Percentiles rank a stretch among this genome's conserved stretches.
Conservation (phyloP, 129 eudicot genomes). For the Escallonia rubra region DNA sequence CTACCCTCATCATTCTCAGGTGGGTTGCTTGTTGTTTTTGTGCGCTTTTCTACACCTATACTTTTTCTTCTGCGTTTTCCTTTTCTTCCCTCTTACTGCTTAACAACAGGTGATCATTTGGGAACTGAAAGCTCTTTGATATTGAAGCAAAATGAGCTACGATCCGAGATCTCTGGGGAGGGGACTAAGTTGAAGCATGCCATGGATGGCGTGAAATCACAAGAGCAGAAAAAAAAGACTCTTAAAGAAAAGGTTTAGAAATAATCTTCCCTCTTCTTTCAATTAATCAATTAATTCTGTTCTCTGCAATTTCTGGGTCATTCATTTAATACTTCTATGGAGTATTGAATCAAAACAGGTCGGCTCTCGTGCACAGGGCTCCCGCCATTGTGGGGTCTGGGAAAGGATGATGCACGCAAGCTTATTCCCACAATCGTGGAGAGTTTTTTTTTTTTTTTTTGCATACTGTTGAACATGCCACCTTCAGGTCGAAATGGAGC, state of each 20-base stretch:
- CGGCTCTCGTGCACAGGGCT: too few species aligned
- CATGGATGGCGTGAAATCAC: constrained; percentile 21
- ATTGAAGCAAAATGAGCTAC: constrained; percentile 22
- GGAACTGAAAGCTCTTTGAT: constrained; percentile 27
- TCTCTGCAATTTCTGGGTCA: not conserved
- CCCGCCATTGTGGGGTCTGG: too few species aligned
- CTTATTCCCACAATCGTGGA: too few species aligned
- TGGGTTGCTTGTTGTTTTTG: constrained; percentile 7
- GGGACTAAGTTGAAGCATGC: constrained; percentile 15
- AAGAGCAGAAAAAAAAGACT: constrained; percentile 39
- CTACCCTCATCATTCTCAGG: constrained; percentile 28
- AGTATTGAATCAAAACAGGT: too few species aligned
- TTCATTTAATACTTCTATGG: too few species aligned
- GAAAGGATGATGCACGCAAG: too few species aligned
- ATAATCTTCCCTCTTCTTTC: not conserved
- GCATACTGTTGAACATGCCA: too few species aligned
- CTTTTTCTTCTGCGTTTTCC: not conserved
- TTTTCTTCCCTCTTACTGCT: not conserved
- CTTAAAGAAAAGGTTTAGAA: constrained; percentile 45
- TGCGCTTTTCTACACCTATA: not conserved
- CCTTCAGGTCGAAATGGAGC: too few species aligned
- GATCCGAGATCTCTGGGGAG: constrained; percentile 14
- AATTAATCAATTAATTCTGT: not conserved
- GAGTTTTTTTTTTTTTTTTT: too few species aligned
- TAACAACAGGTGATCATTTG: constrained; percentile 4